Evolutionary conservation across 2,329 filamentous ascomycete species (phyloP).

Genomic region (Talaromyces sp.): DNA sequence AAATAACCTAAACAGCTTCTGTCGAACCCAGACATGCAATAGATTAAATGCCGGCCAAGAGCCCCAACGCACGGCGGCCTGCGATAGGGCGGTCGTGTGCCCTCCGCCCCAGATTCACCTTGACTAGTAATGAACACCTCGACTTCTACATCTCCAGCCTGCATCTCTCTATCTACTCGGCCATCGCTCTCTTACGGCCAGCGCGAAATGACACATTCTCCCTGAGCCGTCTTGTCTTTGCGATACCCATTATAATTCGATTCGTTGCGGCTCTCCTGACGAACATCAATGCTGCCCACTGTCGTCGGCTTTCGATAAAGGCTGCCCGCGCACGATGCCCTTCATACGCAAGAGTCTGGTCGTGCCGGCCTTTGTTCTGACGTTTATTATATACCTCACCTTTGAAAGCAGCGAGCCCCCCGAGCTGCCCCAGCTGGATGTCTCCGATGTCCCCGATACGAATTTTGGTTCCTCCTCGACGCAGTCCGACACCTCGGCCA

Average conservation of each 20-base stretch:
- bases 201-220: neutral
- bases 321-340: conserved; percentile 1
- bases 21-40: neutral
- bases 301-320: neutral
- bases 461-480: neutral
- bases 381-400: conserved; percentile 16
- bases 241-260: neutral
- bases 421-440: conserved; percentile 16
- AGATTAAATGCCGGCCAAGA: neutral
- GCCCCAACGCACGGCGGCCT: neutral
- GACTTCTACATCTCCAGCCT: neutral
- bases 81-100: neutral
- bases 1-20: too few relatives aligned
- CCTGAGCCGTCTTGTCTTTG: neutral
- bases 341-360: conserved; percentile 19
- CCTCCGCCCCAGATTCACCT: neutral
- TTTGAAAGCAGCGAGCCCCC: conserved; percentile 1
- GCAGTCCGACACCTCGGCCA: conserved; percentile 13
- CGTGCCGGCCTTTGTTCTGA: conserved; percentile 20
- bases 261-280: neutral
- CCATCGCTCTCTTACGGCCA: neutral
- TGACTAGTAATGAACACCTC: neutral
- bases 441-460: conserved; percentile 9
- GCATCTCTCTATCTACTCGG: neutral
- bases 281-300: neutral